These are phyloP conservation scores for Dendrothele bispora DNA, from an alignment of 768 basidiomycete genomes.

Conservation along the genomic window DNA sequence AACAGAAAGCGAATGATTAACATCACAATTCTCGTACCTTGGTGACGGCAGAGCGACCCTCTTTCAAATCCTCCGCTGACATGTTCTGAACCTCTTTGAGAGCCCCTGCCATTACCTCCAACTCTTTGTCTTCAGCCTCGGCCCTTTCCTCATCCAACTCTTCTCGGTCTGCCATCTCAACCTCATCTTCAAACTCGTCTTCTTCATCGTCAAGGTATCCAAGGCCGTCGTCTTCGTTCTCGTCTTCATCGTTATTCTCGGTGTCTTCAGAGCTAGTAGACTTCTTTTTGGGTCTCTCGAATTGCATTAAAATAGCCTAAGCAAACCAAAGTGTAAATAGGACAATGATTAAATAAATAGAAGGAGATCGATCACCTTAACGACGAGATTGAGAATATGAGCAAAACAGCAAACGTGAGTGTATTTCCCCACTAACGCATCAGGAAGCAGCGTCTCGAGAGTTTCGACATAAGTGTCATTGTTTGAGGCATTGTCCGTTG, in stretches of 20 bases:
- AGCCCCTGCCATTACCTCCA: neutral
- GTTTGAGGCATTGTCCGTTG: neutral
- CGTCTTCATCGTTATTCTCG: no score
- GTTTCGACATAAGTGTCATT: neutral
- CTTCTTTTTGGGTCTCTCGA: neutral
- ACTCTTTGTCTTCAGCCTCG: neutral
- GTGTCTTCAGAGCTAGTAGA: neutral
- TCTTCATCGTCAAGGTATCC: neutral
- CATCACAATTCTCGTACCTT: slow-evolving; percentile 3
- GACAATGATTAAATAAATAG: neutral
- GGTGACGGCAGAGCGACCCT: slow-evolving; percentile 1
- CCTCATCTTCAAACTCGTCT: neutral
- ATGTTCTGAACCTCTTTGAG: neutral
- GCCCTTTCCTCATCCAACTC: no score
- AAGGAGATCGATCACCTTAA: neutral
- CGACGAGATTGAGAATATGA: neutral
- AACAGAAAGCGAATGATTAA: neutral
- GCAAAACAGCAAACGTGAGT: neutral
- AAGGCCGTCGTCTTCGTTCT: neutral
- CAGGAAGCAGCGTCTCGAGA: neutral
- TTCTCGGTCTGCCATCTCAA: neutral
- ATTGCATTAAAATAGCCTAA: neutral
- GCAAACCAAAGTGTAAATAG: neutral
- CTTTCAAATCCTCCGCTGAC: neutral
- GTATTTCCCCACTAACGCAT: neutral